Conservation (phyloP, 1,284 basidiomycete species). For the Taiwanofungus camphoratus region DNA sequence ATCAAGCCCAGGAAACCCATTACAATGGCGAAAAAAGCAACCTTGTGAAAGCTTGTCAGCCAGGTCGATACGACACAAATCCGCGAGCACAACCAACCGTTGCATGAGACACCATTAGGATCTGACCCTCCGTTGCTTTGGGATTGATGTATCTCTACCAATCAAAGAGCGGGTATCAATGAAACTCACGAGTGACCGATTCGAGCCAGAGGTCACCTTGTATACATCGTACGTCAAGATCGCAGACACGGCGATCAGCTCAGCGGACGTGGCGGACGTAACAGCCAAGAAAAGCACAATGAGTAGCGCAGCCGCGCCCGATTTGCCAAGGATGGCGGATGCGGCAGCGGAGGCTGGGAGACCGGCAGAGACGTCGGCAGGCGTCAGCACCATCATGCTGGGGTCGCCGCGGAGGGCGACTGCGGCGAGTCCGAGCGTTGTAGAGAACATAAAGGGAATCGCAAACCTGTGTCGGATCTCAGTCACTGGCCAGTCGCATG, state of each 20-base stretch:
- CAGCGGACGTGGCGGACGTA: conserved; percentile 83
- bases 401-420: conserved; percentile 73
- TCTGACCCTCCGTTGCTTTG: conserved; percentile 50
- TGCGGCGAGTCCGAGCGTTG: conserved; percentile 78
- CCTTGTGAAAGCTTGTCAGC: conserved; percentile 34
- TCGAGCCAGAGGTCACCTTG: conserved; percentile 27
- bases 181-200: conserved; percentile 3
- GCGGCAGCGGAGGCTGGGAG: conserved; percentile 81
- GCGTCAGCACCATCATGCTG: conserved; percentile 52
- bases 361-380: conserved; percentile 75
- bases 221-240: conserved; percentile 79
- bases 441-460: conserved; percentile 77
- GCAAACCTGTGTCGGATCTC: conserved; percentile 51
- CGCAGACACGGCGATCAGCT: conserved; percentile 84
- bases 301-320: conserved; percentile 67
- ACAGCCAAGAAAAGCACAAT: conserved; percentile 78
- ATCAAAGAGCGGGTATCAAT: conserved; percentile 1
- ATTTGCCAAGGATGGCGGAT: conserved; percentile 70
- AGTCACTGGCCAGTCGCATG: too few relatives aligned
- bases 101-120: conserved; percentile 45
- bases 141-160: conserved; percentile 51
- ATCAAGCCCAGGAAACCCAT: conserved; percentile 82
- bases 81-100: conserved; percentile 26
- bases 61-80: not conserved
- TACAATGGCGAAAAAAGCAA: conserved; percentile 67